Evolutionary conservation across 495 filamentous ascomycete genomes (phyloP).

Genomic region (Rhizodiscina lignyota): DNA sequence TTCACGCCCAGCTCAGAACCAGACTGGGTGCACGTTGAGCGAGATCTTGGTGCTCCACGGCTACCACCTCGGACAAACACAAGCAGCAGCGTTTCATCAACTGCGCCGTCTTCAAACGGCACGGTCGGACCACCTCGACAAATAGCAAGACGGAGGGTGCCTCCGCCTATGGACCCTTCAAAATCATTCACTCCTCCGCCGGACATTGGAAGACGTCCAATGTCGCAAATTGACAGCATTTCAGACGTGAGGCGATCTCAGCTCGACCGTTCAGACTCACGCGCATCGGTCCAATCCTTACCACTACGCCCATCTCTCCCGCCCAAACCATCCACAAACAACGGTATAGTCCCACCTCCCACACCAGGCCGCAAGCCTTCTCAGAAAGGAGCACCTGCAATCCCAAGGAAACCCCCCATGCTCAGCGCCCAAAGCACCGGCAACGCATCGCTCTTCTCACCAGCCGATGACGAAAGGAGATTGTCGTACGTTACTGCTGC

Average conservation of each 20-base stretch:
- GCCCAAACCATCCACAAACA: conserved; percentile 1
- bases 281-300: neutral
- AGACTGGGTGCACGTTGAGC: conserved; percentile 84
- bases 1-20: conserved; percentile 50
- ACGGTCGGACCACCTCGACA: too few species aligned
- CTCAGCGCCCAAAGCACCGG: conserved; percentile 11
- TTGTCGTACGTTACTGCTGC: conserved; percentile 6
- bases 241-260: neutral
- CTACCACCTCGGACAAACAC: conserved; percentile 4
- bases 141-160: too few species aligned
- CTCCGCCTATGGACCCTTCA: too few species aligned
- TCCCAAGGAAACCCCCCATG: conserved; percentile 23
- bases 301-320: neutral
- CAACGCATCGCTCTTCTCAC: too few species aligned
- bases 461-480: too few species aligned
- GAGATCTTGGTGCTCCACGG: conserved; percentile 22
- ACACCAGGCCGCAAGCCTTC: conserved; percentile 2
- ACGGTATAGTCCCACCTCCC: conserved; percentile 4
- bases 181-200: too few species aligned
- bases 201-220: neutral
- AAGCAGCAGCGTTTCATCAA: conserved; percentile 5
- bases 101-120: neutral
- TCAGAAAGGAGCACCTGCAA: conserved; percentile 24
- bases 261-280: neutral
- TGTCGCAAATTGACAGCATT: neutral